Evolutionary conservation across 1,139 yeast species (phyloP).

Genomic region (Geotrichum fermentans): DNA sequence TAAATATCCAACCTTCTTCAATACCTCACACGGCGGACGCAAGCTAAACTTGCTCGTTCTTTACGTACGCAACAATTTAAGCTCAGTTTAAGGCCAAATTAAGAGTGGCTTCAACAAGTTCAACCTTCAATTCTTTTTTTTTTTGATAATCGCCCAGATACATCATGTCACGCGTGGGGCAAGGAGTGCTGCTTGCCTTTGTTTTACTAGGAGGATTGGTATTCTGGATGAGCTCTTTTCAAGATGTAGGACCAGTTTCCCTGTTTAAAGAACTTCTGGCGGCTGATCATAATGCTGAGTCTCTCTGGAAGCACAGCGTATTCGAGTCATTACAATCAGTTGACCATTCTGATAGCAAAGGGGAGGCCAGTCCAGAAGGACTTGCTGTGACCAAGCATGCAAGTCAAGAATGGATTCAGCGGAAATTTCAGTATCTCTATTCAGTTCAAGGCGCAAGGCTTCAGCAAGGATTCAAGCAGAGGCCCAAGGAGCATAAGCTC

Average conservation of each 20-base stretch:
- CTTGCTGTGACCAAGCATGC: no score
- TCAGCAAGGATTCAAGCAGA: constrained; percentile 4
- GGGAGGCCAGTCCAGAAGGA: no score
- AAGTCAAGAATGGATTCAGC: neutral
- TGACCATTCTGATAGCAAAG: neutral
- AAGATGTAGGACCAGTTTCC: no score
- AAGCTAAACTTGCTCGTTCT: no score
- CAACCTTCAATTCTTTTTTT: no score
- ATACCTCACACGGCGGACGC: no score
- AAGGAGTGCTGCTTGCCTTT: neutral
- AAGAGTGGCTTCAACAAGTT: no score
- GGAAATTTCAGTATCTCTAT: constrained; percentile 6
- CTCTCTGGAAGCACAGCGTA: neutral
- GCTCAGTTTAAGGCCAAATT: no score
- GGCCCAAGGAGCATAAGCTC: constrained; percentile 8
- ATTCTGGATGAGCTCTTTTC: no score
- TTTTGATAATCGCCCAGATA: neutral
- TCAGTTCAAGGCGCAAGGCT: constrained; percentile 10
- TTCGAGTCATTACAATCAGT: neutral
- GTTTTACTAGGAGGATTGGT: neutral
- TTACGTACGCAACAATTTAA: no score
- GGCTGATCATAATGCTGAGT: neutral
- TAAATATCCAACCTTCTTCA: no score
- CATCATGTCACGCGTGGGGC: neutral
- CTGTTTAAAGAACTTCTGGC: no score